These are phyloP conservation scores for Bolboschoenus planiculmis DNA, from an alignment of 176 grass and related monocot genomes.

Conservation along the genomic window DNA sequence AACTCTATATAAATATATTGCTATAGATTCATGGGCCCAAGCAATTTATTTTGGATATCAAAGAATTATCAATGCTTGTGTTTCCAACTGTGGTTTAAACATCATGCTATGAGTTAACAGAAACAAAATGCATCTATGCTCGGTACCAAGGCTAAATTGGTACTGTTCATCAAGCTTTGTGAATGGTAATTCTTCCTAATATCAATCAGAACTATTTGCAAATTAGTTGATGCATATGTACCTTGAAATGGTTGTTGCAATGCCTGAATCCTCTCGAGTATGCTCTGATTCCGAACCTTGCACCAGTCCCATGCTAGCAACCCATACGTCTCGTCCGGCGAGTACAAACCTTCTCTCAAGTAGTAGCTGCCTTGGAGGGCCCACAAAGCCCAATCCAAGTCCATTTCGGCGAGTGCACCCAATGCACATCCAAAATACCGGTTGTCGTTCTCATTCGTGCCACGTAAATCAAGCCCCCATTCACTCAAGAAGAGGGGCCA, in stretches of 20 bases:
- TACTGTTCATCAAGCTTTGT: too few relatives aligned
- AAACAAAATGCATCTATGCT: too few relatives aligned
- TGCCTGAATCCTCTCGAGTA: slow-evolving; percentile 29
- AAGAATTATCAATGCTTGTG: too few relatives aligned
- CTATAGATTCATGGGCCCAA: too few relatives aligned
- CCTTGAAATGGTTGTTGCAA: slow-evolving; percentile 47
- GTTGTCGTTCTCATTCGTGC: slow-evolving; percentile 35
- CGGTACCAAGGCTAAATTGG: too few relatives aligned
- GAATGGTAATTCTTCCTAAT: too few relatives aligned
- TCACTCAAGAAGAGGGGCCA: slow-evolving; percentile 65
- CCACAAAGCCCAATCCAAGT: slow-evolving; percentile 77
- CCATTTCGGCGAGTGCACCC: slow-evolving; percentile 35
- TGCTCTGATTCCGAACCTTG: slow-evolving; percentile 27
- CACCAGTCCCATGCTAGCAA: slow-evolving; percentile 49
- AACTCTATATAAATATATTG: too few relatives aligned
- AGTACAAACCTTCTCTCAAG: slow-evolving; percentile 38
- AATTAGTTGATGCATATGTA: neutral
- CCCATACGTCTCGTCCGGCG: slow-evolving; percentile 49
- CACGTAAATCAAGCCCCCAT: slow-evolving; percentile 46
- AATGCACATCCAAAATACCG: slow-evolving; percentile 36
- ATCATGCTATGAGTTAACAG: too few relatives aligned
- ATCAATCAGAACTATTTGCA: neutral
- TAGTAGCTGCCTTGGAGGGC: slow-evolving; percentile 65
- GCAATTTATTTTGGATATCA: too few relatives aligned
- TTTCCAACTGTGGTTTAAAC: too few relatives aligned